Evolutionary conservation across 2,329 filamentous ascomycete species (phyloP).

Genomic region (Penicillium psychrosexuale): DNA sequence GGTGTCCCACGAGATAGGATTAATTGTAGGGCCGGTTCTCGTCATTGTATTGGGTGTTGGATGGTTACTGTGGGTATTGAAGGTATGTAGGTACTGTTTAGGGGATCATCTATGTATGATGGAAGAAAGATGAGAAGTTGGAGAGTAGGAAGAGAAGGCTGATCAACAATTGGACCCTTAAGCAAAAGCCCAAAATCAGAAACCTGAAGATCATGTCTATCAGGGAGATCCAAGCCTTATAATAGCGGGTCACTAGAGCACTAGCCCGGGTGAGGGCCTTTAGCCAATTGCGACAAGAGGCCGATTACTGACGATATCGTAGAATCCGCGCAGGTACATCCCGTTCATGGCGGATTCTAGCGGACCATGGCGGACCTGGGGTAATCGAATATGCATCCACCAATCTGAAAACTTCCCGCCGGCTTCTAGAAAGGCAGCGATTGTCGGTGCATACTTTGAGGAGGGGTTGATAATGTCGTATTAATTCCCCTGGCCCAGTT

Average conservation of each 20-base stretch:
- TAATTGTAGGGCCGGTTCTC: constrained; percentile 25
- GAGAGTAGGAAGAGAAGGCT: constrained; percentile 1
- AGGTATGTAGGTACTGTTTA: background rate
- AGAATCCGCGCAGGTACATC: constrained; percentile 19
- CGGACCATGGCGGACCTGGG: constrained; percentile 26
- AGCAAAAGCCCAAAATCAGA: constrained; percentile 15
- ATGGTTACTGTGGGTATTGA: background rate
- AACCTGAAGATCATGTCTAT: constrained; percentile 22
- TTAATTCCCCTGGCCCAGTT: constrained; percentile 11
- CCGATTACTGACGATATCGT: constrained; percentile 26
- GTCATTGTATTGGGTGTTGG: constrained; percentile 25
- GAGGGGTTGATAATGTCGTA: constrained; percentile 20
- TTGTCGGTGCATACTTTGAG: constrained; percentile 19
- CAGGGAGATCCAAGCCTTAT: constrained; percentile 23
- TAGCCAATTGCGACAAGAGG: constrained; percentile 27
- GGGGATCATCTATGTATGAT: constrained; percentile 11
- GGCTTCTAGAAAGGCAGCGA: constrained; percentile 25
- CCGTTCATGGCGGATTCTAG: constrained; percentile 12
- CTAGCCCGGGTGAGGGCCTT: background rate
- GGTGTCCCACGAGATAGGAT: constrained; percentile 27
- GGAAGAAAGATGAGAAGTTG: constrained; percentile 3
- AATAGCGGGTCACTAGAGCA: constrained; percentile 17
- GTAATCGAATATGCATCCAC: constrained; percentile 25
- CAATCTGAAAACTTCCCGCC: constrained; percentile 15
- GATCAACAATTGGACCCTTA: constrained; percentile 21